Evolutionary conservation across 2,329 filamentous ascomycete genomes (phyloP), one percentile per base, ranked within the genome.

Genomic region (Sarocladiaceae sp.): DNA sequence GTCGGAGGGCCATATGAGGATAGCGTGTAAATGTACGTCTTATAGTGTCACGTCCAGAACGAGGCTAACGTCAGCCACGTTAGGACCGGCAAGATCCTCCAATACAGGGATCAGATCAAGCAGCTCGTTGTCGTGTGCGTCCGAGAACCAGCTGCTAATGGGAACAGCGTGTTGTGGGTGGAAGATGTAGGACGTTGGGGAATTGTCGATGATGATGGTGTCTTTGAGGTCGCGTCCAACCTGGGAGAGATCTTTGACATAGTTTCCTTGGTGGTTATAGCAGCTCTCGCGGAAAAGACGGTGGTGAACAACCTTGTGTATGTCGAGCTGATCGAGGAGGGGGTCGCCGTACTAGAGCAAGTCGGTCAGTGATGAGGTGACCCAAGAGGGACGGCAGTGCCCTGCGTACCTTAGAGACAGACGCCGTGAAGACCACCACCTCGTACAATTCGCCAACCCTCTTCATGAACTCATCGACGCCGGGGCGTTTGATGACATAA

Each of bases 91-190:
- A 60, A 98, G 76, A 67, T 98, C 93, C 74, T 98, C 93, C 53
- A 98, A 88, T 57, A 98, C 93, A 44, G 93, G 93, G 64, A 98
- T 97, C 57, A 98, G 74, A 64, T 98, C 93, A 58, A 98, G 76
- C 50, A 98, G 77, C 74, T 98, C 93, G 68, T 98, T 98, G 71
- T 98, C 93, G 67, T 98, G 93, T 50, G 93, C 93, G 68, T 98
- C 93, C 53, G 90, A 96, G 71, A 98, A 98, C 93, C 93, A 98
- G 74, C 91, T 97, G 78, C 90, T 96, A 70, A 98, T 98, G 20
- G 93, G 93, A 41, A 98, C 91, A 49, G 93, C 93, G 64, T 98
- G 93, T 70, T 98, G 91, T 19, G 93, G 93, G 63, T 98, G 93
- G 77, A 98, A 98, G 58, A 98, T 97, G 72, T 98, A 98, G 11